A percentile compares a stretch with the other conserved stretches of the same genome.
Evolutionary conservation across 345 rosid species (phyloP).

Genomic region (Cardamine chenopodiifolia): DNA sequence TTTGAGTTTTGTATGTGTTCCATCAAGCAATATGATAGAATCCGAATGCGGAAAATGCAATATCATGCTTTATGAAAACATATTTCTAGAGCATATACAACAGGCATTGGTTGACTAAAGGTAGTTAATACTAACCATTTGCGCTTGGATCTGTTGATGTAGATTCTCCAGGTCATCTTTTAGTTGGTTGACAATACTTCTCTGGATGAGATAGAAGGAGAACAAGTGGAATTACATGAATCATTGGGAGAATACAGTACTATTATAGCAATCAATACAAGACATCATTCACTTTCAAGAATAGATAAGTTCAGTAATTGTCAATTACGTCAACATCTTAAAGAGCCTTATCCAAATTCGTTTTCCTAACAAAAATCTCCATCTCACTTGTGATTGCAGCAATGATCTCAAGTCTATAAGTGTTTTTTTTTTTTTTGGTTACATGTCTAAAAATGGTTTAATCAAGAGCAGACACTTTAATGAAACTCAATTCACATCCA

Average conservation of each 20-base stretch:
- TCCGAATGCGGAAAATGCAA: slow-evolving; percentile 8
- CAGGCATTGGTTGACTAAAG: slow-evolving; percentile 10
- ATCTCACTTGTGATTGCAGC: slow-evolving; percentile 27
- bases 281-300: slow-evolving; percentile 16
- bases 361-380: slow-evolving; percentile 3
- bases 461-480: slow-evolving; percentile 1
- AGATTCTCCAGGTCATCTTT: slow-evolving; percentile 86
- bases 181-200: slow-evolving; percentile 88
- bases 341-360: slow-evolving; percentile 7
- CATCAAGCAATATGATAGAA: slow-evolving; percentile 5
- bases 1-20: neutral
- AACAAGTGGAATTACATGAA: slow-evolving; percentile 20
- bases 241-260: neutral
- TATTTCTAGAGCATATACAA: slow-evolving; percentile 12
- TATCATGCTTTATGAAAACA: slow-evolving; percentile 18
- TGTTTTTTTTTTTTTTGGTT: neutral
- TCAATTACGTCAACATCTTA: slow-evolving; percentile 11
- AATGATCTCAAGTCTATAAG: slow-evolving; percentile 2
- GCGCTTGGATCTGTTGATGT: slow-evolving; percentile 77
- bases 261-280: neutral
- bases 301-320: slow-evolving; percentile 12
- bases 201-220: slow-evolving; percentile 52
- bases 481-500: slow-evolving; percentile 7
- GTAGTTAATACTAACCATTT: slow-evolving; percentile 58
- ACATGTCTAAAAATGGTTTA: slow-evolving; percentile 3